Evolutionary conservation across 495 filamentous ascomycete species (phyloP), one percentile per base, ranked within the genome.

Genomic region (Usnea hakonensis): DNA sequence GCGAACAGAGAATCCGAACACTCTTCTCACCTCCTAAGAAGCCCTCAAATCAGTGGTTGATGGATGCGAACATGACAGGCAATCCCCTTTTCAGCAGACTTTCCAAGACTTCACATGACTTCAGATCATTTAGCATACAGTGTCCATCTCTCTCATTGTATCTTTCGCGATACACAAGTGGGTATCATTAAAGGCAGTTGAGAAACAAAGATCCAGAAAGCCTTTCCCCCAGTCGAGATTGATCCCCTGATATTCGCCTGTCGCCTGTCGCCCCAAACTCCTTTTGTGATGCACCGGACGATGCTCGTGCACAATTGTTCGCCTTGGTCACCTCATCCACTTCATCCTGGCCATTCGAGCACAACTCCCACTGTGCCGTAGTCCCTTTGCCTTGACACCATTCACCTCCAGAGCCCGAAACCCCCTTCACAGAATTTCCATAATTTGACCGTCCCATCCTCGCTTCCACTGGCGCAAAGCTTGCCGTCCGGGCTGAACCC

Each of bases 381-480:
- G 28, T 16, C 46, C 26, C 26, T 10, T 7, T 16, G 28, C 21
- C 44, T 30, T 50, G 35, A 35, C n/a, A 57, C 46, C 48, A 26
- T 65, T 38, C 46, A 85, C 62, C 79, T 78, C 87, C 87, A 90
- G 11, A 90, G 73, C 32, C 87, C 87, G 69, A 88, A 89, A 14
- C 81, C 77, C 30, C 87, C 86, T 23, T 77, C 75, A 63, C 84
- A 84, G 37, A 85, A 86, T 74, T 90, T 90, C 86, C 87, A 89
- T 78, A 98, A 78, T 75, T 97, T 98, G 70, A 98, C 92, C 0
- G 94, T 98, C 46, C 94, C 94, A 71, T 98, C 94, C 69, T 98
- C 94, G 46, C 91, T 96, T 32, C 91, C 94, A 1, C 95, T 97
- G 10, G 90, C 93, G 72, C 96, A 98, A 16, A 97, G 75, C 72